Evolutionary conservation across 495 filamentous ascomycete genomes (phyloP).

Genomic region (Aspergillus steynii): DNA sequence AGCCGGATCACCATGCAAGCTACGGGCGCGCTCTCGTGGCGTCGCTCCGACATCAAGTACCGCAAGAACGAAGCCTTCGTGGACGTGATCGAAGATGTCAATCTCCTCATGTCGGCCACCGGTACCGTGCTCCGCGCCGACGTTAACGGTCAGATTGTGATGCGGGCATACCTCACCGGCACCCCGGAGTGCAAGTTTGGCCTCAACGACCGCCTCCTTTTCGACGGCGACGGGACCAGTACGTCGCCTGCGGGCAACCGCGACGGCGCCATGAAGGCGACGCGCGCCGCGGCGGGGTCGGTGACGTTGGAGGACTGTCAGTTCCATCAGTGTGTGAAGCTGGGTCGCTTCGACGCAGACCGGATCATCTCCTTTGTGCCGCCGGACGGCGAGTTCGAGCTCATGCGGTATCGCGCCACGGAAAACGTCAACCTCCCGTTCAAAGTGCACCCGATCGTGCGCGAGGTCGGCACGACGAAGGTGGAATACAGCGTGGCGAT

Average conservation of each 20-base stretch:
- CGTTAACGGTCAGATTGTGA: slow-evolving; percentile 96
- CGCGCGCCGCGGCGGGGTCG: slow-evolving; percentile 90
- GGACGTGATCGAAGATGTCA: slow-evolving; percentile 99
- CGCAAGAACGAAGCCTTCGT: slow-evolving; percentile 99
- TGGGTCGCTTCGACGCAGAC: slow-evolving; percentile 96
- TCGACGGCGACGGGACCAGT: slow-evolving; percentile 56
- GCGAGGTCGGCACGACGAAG: slow-evolving; percentile 94
- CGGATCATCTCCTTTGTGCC: slow-evolving; percentile 98
- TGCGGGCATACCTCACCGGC: slow-evolving; percentile 96
- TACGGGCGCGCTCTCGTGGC: slow-evolving; percentile 95
- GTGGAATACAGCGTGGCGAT: slow-evolving; percentile 99
- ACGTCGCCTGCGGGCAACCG: slow-evolving; percentile 56
- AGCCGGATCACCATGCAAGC: slow-evolving; percentile 99
- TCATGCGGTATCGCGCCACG: slow-evolving; percentile 99
- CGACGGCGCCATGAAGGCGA: slow-evolving; percentile 66
- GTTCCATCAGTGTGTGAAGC: slow-evolving; percentile 98
- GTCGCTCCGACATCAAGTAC: slow-evolving; percentile 96
- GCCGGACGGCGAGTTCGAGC: slow-evolving; percentile 97
- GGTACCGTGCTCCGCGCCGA: slow-evolving; percentile 95
- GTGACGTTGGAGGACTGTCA: slow-evolving; percentile 98
- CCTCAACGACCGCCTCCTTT: slow-evolving; percentile 89
- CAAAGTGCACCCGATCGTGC: slow-evolving; percentile 98
- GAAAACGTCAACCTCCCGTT: slow-evolving; percentile 99
- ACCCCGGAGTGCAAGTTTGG: slow-evolving; percentile 99
- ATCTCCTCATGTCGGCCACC: slow-evolving; percentile 95